phyloP scores from a whole-genome alignment of 1,284 basidiomycete genomes.

The Butyriboletus appendiculatus region DNA sequence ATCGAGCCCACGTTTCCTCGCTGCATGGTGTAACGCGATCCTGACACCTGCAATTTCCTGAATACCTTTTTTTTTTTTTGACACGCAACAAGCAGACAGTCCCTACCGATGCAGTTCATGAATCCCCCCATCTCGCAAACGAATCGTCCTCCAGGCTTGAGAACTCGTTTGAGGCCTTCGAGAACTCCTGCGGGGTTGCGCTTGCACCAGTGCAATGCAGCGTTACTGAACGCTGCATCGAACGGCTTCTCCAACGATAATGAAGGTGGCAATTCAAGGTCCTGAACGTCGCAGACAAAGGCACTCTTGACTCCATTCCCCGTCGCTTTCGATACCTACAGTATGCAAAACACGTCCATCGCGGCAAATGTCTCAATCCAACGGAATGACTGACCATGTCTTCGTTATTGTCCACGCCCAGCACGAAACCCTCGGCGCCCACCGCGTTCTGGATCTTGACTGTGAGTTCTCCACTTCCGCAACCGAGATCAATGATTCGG shows the following conservation, averaged over 20 bases:
- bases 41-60: slow-evolving; percentile 52
- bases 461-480: slow-evolving; percentile 81
- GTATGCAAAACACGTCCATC: background rate
- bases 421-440: slow-evolving; percentile 52
- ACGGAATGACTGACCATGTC: slow-evolving; percentile 60
- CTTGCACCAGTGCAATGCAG: slow-evolving; percentile 86
- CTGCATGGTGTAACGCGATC: slow-evolving; percentile 55
- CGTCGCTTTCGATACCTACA: slow-evolving; percentile 64
- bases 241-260: slow-evolving; percentile 36
- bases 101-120: slow-evolving; percentile 63
- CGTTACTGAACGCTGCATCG: slow-evolving; percentile 77
- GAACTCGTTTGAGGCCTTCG: slow-evolving; percentile 52
- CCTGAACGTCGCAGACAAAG: slow-evolving; percentile 55
- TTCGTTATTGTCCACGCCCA: slow-evolving; percentile 70
- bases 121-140: slow-evolving; percentile 81
- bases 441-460: slow-evolving; percentile 56
- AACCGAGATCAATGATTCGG: slow-evolving; percentile 77
- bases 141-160: slow-evolving; percentile 71
- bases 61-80: background rate
- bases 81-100: slow-evolving; percentile 5
- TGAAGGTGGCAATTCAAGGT: slow-evolving; percentile 38
- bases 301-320: slow-evolving; percentile 47
- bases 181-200: slow-evolving; percentile 66
- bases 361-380: background rate
- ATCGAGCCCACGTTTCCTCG: slow-evolving; percentile 58